phyloP scores from a whole-genome alignment of 345 rosid species.

The Physaria fendleri region DNA sequence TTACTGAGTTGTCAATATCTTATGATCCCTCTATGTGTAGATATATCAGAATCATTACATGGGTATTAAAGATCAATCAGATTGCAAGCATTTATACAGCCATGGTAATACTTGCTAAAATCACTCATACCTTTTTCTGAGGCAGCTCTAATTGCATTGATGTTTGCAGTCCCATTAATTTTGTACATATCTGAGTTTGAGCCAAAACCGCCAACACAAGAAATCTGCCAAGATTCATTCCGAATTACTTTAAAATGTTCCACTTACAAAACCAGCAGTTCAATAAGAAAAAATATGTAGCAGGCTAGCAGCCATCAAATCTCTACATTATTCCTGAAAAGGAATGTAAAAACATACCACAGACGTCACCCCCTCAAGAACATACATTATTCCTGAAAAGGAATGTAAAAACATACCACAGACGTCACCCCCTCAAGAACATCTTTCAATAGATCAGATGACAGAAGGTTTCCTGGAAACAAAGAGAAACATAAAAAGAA shows the following conservation, averaged over 20 bases:
- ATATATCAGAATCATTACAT: not conserved
- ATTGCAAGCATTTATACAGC: not conserved
- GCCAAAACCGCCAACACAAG: slow-evolving; percentile 97
- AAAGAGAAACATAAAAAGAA: slow-evolving; percentile 2
- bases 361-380: too few relatives aligned
- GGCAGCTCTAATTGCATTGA: slow-evolving; percentile 90
- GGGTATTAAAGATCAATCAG: not conserved
- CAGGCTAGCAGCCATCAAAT: not conserved
- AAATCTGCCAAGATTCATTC: slow-evolving; percentile 47
- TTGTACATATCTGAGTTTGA: slow-evolving; percentile 90
- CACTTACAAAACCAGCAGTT: too few relatives aligned
- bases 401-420: slow-evolving; percentile 53
- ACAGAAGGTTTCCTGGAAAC: slow-evolving; percentile 81
- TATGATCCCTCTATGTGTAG: not conserved
- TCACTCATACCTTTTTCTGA: slow-evolving; percentile 56
- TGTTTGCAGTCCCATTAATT: slow-evolving; percentile 91
- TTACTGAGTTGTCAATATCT: slow-evolving; percentile 5
- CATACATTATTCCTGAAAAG: not conserved
- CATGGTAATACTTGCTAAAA: not conserved
- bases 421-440: slow-evolving; percentile 77
- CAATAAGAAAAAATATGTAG: not conserved
- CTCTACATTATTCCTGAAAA: too few relatives aligned
- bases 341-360: too few relatives aligned
- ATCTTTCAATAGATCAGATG: slow-evolving; percentile 72
- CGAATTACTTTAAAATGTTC: not conserved